Evolutionary conservation across 805 yeast species (phyloP).

Genomic region (Blastobotrys mokoenaii): DNA sequence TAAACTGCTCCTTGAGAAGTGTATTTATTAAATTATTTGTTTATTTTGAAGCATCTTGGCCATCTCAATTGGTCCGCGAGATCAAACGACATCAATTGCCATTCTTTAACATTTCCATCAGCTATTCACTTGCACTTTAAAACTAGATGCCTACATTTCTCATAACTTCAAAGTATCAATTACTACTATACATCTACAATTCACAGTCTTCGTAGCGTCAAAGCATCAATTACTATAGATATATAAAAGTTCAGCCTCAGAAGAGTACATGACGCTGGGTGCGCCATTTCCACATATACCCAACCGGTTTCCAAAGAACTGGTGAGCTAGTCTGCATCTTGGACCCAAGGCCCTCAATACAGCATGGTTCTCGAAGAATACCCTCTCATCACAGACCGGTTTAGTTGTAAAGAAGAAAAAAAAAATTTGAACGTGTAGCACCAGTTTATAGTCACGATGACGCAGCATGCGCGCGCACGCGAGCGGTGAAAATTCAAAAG

Average conservation of each 20-base stretch:
- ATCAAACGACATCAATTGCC: too few relatives aligned
- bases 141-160: too few relatives aligned
- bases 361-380: not conserved
- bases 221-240: not conserved
- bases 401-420: conserved; percentile 1
- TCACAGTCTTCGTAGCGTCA: too few relatives aligned
- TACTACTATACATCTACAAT: too few relatives aligned
- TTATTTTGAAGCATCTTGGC: too few relatives aligned
- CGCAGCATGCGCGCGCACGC: not conserved
- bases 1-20: not conserved
- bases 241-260: not conserved
- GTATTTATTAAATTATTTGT: not conserved
- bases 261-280: not conserved
- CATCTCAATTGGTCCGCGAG: too few relatives aligned
- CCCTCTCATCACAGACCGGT: conserved; percentile 1
- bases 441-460: not conserved
- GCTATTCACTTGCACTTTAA: too few relatives aligned
- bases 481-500: too few relatives aligned
- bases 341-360: too few relatives aligned
- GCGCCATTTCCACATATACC: conserved; percentile 1
- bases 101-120: too few relatives aligned
- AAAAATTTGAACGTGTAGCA: not conserved
- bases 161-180: too few relatives aligned
- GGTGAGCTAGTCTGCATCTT: not conserved
- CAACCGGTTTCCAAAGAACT: not conserved